These are phyloP conservation scores for Ascosphaera pollenicola DNA, from an alignment of 2,329 filamentous ascomycete genomes.

Conservation along the genomic window DNA sequence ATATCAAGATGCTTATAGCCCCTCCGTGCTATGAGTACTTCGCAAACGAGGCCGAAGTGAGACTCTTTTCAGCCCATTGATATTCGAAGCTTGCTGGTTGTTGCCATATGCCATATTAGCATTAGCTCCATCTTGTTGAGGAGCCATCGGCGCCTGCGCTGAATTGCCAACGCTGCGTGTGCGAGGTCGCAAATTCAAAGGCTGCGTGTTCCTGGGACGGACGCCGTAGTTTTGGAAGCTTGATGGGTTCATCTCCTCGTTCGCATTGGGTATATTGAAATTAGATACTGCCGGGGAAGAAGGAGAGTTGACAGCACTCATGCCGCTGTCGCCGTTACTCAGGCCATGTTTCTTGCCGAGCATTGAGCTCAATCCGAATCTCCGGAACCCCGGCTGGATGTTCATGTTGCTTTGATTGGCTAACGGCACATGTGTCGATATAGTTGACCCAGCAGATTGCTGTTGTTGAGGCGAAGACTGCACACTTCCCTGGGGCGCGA, in stretches of 20 bases:
- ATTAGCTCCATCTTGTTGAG: neutral
- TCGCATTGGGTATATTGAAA: conserved; percentile 3
- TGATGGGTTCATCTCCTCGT: neutral
- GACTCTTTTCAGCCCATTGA: neutral
- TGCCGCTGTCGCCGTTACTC: neutral
- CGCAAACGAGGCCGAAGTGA: neutral
- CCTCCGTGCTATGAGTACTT: neutral
- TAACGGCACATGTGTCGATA: conserved; percentile 14
- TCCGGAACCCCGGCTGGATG: conserved; percentile 20
- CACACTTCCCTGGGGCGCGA: neutral
- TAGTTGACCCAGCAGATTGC: conserved; percentile 17
- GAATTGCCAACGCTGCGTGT: neutral
- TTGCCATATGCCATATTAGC: neutral
- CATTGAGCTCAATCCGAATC: conserved; percentile 12
- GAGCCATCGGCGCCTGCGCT: neutral
- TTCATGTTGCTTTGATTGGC: conserved; percentile 13
- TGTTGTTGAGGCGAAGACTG: conserved; percentile 8
- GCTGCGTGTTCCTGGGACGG: neutral
- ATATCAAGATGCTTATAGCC: neutral
- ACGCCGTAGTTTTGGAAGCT: neutral
- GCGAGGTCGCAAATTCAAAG: neutral
- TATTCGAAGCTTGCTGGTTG: neutral
- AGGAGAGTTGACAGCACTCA: neutral
- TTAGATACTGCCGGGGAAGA: conserved; percentile 1
- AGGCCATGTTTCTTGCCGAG: neutral